Conservation (phyloP, 1,284 basidiomycete genomes). For the Singerocomus inundabilis region DNA sequence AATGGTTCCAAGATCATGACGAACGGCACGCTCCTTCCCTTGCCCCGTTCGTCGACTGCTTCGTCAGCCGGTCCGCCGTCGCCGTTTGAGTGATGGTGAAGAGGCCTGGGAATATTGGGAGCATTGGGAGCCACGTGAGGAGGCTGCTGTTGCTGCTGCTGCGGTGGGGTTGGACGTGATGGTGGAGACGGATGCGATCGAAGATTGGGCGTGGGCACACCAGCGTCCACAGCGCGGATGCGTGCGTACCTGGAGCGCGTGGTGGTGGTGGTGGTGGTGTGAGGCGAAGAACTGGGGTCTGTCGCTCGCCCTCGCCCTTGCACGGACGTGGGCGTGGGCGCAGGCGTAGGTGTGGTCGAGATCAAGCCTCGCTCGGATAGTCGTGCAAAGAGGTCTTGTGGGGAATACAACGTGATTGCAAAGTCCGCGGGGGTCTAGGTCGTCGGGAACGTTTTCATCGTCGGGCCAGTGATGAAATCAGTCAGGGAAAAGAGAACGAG, state of each 20-base stretch:
- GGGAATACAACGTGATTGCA: conserved; percentile 39
- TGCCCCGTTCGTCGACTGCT: conserved; percentile 4
- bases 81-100: neutral
- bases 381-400: conserved; percentile 22
- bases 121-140: neutral
- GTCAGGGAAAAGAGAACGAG: no score
- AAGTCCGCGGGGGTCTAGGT: conserved; percentile 43
- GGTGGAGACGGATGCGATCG: neutral
- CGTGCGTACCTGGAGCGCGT: conserved; percentile 52
- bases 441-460: no score
- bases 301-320: neutral
- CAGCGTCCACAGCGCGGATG: conserved; percentile 50
- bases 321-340: no score
- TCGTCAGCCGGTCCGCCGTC: neutral
- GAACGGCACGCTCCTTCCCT: conserved; percentile 42
- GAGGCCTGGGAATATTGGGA: neutral
- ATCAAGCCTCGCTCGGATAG: conserved; percentile 9
- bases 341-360: neutral
- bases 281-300: conserved; percentile 1
- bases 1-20: conserved; percentile 57
- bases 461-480: no score
- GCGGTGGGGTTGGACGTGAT: neutral
- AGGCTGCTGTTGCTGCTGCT: no score
- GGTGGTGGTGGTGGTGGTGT: conserved; percentile 15
- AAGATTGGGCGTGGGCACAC: conserved; percentile 44